Percentiles rank a stretch among this genome's conserved stretches.
Evolutionary conservation across 106 monocot species (phyloP).

Genomic region (Phalaenopsis equestris): DNA sequence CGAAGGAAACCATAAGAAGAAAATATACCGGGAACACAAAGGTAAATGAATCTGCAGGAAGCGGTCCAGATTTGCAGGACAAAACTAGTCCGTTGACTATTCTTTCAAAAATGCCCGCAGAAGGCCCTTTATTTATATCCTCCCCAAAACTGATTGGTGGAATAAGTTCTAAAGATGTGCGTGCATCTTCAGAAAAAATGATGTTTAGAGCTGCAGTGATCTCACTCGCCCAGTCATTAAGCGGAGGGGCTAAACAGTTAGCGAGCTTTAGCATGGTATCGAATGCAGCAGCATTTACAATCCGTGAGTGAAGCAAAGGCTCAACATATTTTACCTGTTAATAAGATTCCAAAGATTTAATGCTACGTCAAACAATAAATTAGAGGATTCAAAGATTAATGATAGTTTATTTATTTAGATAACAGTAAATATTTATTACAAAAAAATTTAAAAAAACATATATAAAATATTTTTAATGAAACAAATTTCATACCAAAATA

Average conservation of each 20-base stretch:
- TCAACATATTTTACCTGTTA: conserved; percentile 76
- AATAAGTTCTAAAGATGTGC: conserved; percentile 35
- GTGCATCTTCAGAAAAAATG: conserved; percentile 38
- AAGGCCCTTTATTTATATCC: conserved; percentile 27
- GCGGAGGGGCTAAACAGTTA: conserved; percentile 75
- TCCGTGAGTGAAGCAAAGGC: conserved; percentile 67
- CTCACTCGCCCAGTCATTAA: conserved; percentile 76
- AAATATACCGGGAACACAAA: conserved; percentile 79
- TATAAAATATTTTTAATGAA: too few species aligned
- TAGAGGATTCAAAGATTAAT: too few species aligned
- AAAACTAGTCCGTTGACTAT: conserved; percentile 46
- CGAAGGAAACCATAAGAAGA: neutral
- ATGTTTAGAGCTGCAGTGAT: conserved; percentile 78
- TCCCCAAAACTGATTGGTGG: conserved; percentile 28
- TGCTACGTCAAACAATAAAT: too few species aligned
- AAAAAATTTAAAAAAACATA: too few species aligned
- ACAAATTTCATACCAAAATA: too few species aligned
- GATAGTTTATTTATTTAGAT: too few species aligned
- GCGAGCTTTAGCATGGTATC: conserved; percentile 62
- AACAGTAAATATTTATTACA: too few species aligned
- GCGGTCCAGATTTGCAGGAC: conserved; percentile 75
- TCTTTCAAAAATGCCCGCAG: conserved; percentile 60
- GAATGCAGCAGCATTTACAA: conserved; percentile 85
- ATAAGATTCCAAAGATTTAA: conserved; percentile 2
- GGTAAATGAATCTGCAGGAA: conserved; percentile 95